Base-by-base conservation (phyloP, 2,329 filamentous ascomycete species). In the Hirsutella rhossiliensis region DNA sequence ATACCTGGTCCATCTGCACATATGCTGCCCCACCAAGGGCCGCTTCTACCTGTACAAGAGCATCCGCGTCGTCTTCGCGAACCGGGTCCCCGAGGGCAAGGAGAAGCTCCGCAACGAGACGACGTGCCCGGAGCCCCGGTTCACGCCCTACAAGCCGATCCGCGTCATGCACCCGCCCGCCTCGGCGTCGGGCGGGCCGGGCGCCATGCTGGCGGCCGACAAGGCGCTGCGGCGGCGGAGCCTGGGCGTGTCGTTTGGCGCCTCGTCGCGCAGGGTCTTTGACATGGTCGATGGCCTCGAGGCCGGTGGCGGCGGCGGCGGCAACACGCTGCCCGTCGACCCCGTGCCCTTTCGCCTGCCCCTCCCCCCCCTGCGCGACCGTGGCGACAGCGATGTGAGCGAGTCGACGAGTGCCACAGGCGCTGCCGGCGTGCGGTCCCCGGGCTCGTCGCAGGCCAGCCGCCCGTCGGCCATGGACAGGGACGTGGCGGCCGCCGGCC, bases 1-100 rank as follows among this genome's bases (percentile, higher is more conserved):
- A 42, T 97, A 98, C 62, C 73, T 98, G 17, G 80, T 95, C 43
- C 92, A 98, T 58, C 58, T 98, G 42, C 87, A 97, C 58, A 92
- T 98, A 45, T 97, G 90, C 63, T 90, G 83, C 55, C 84, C 87
- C 1, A 78, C 82, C 0, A 84, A 82, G 50, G 87, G 86, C 6
- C 80, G 89, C 12, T 94, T 82, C 60, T 97, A 88, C 55, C 70
- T 98, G 6, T 92, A 97, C 67, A 94, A 92, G 55, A 87, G 79
- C 54, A 84, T 97, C 46, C 81, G 92, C 13, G 87, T 97, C 31
- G 90, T 98, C 3, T 98, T 98, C 60, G 92, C 92, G 43, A 97
- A 97, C 58, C 80, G 92, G 23, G 90, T 96, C 0, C 90, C 92
- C 0, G 92, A 97, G 54, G 90, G 87, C 36, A 95, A 96, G 59